Percentiles rank a stretch among this genome's conserved stretches.
Evolutionary conservation across 2,329 filamentous ascomycete genomes (phyloP).

Genomic region (Monilinia aucupariae): DNA sequence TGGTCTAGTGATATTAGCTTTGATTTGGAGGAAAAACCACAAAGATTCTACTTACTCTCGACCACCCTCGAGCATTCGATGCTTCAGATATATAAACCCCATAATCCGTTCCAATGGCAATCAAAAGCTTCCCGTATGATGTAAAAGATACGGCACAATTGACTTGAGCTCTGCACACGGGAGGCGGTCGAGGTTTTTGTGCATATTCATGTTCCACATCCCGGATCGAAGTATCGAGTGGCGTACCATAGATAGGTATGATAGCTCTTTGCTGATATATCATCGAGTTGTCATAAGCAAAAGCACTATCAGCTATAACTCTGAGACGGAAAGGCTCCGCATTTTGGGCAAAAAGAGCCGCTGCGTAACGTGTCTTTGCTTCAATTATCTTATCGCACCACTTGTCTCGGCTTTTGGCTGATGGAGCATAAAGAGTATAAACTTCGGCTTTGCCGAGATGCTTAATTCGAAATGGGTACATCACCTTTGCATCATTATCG

Average conservation of each 20-base stretch:
- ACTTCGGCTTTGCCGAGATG: slow-evolving; percentile 83
- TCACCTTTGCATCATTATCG: slow-evolving; percentile 43
- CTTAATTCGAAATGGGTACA: slow-evolving; percentile 94
- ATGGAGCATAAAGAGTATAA: slow-evolving; percentile 83
- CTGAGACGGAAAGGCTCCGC: slow-evolving; percentile 90
- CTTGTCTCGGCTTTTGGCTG: slow-evolving; percentile 67
- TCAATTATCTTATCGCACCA: slow-evolving; percentile 94
- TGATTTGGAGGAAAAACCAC: neutral
- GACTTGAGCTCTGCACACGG: slow-evolving; percentile 78
- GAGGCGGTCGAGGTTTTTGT: slow-evolving; percentile 60
- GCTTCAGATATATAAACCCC: slow-evolving; percentile 88
- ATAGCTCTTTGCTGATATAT: slow-evolving; percentile 53
- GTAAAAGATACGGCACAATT: slow-evolving; percentile 92
- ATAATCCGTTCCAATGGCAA: slow-evolving; percentile 91
- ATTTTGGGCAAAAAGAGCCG: slow-evolving; percentile 83
- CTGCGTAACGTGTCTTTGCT: slow-evolving; percentile 89
- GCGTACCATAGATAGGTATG: slow-evolving; percentile 82
- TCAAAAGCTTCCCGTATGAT: slow-evolving; percentile 76
- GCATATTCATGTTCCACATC: slow-evolving; percentile 80
- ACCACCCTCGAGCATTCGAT: slow-evolving; percentile 86
- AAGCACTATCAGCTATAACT: slow-evolving; percentile 88
- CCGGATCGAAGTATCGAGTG: slow-evolving; percentile 81
- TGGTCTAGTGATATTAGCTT: slow-evolving; percentile 51
- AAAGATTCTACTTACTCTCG: slow-evolving; percentile 56
- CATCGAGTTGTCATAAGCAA: slow-evolving; percentile 61